Evolutionary conservation across 352 stramenopile genomes (phyloP), one percentile per base, ranked within the genome.

Genomic region (Pythium monospermum): DNA sequence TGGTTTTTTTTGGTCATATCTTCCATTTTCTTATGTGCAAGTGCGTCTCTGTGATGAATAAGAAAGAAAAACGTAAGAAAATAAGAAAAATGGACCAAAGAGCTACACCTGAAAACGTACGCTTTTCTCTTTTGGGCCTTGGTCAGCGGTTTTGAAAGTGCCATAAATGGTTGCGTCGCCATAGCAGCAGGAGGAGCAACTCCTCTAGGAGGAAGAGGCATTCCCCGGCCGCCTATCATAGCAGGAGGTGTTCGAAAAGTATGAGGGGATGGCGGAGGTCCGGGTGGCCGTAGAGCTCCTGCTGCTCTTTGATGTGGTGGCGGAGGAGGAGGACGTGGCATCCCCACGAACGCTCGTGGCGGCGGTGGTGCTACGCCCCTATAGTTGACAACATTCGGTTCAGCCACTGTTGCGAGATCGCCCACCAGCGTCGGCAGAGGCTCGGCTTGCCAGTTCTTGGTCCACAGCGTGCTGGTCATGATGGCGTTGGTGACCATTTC

Each of bases 401-500:
- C 49, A 23, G 63, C 53, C 5, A 32, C 43, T 4, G 56, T 44
- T 2, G 44, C 64, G 53, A n/a, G n/a, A n/a, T 90, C 76, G 6
- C 73, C 71, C 12, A 87, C 71, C 18, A 92, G 64, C 30, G 76
- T 72, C 16, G 83, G 85, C 49, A 95, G 52, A 2, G 81, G 74
- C 60, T 94, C 80, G 11, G 61, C 73, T 19, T 60, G 45, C 85
- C 85, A 95, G 65, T 93, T 92, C 52, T 78, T 85, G 13, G 83
- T 91, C 83, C 83, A 94, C 36, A 95, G 55, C 42, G 73, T 76
- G 55, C 89, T 94, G 10, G 67, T 75, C 68, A 83, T 90, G 37
- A 94, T 91, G 38, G 85, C 81, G 39, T 83, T 85, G 4, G 82
- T 89, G 50, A 95, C 92, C 38, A 84, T 53, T 33, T 88, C 76